These are phyloP conservation scores for Cucumis melo DNA, from an alignment of 306 rosid genomes.

Conservation along the genomic window DNA sequence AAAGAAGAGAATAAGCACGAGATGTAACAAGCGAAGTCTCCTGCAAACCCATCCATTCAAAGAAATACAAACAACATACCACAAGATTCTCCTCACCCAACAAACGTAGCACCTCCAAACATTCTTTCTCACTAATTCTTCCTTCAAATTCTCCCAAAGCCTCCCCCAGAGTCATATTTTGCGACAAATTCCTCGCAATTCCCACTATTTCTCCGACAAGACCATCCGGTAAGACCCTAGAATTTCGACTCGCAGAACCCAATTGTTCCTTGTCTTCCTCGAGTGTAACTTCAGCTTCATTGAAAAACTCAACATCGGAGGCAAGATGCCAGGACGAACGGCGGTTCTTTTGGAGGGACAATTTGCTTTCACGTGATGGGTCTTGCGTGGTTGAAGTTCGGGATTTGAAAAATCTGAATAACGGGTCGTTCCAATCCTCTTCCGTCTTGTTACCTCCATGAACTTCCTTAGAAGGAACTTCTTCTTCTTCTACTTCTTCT, in stretches of 20 bases:
- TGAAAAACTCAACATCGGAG: conserved; percentile 5
- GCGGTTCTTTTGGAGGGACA: conserved; percentile 37
- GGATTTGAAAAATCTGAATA: conserved; percentile 45
- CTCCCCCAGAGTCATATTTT: conserved; percentile 54
- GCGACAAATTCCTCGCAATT: conserved; percentile 44
- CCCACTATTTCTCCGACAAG: conserved; percentile 47
- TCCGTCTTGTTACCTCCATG: conserved; percentile 5
- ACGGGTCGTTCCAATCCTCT: conserved; percentile 36
- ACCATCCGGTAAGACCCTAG: conserved; percentile 20
- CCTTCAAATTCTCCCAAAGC: conserved; percentile 42
- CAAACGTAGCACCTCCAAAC: conserved; percentile 40
- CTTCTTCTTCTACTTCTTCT: too few relatives aligned
- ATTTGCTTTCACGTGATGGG: conserved; percentile 33
- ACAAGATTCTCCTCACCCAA: conserved; percentile 42
- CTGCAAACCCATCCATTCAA: conserved; percentile 83
- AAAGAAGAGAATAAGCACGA: conserved; percentile 50
- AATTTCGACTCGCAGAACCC: not conserved
- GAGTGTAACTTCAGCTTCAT: conserved; percentile 9
- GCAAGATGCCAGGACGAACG: conserved; percentile 52
- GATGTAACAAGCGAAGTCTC: conserved; percentile 52
- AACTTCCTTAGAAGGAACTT: not conserved
- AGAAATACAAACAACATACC: conserved; percentile 54
- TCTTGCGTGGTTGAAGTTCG: conserved; percentile 33
- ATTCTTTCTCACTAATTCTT: conserved; percentile 33
- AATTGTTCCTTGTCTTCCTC: conserved; percentile 11